Percentiles rank a stretch among this genome's conserved stretches.
Evolutionary conservation across 345 rosid species (phyloP).

Genomic region (Anastatica hierochuntica): DNA sequence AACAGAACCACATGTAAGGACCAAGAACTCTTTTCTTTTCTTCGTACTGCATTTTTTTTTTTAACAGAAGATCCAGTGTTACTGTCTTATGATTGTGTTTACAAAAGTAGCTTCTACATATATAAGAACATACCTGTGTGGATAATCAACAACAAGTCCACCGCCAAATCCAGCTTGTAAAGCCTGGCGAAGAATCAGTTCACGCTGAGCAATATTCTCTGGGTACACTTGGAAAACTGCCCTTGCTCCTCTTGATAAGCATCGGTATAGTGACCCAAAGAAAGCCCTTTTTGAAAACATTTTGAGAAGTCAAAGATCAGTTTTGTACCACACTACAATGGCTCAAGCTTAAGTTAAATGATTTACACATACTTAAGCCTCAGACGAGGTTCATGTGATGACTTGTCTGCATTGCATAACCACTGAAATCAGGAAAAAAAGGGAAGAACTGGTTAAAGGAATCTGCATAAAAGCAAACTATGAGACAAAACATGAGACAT

Average conservation of each 20-base stretch:
- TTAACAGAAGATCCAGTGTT: not conserved
- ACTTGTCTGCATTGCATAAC: conserved; percentile 97
- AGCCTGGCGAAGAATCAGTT: conserved; percentile 69
- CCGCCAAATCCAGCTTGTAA: conserved; percentile 92
- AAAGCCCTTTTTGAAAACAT: conserved; percentile 54
- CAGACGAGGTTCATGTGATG: conserved; percentile 80
- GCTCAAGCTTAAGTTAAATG: not conserved
- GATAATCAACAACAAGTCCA: conserved; percentile 84
- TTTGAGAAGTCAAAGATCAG: not conserved
- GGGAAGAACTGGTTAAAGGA: not conserved
- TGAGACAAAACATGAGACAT: not conserved
- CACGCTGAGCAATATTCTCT: conserved; percentile 71
- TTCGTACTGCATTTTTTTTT: conserved; percentile 41
- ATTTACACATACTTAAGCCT: conserved; percentile 63
- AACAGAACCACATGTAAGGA: conserved; percentile 66
- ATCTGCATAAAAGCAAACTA: too few relatives aligned
- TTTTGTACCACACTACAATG: not conserved
- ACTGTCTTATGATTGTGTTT: not conserved
- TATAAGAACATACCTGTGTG: conserved; percentile 66
- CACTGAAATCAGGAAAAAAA: conserved; percentile 38
- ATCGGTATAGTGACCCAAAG: conserved; percentile 72
- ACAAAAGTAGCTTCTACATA: too few relatives aligned
- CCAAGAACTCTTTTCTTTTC: conserved; percentile 78
- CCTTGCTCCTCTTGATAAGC: conserved; percentile 84
- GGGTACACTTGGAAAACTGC: conserved; percentile 92